phyloP scores from a whole-genome alignment of 2,329 filamentous ascomycete species.

The Chalaropsis thielavioides region DNA sequence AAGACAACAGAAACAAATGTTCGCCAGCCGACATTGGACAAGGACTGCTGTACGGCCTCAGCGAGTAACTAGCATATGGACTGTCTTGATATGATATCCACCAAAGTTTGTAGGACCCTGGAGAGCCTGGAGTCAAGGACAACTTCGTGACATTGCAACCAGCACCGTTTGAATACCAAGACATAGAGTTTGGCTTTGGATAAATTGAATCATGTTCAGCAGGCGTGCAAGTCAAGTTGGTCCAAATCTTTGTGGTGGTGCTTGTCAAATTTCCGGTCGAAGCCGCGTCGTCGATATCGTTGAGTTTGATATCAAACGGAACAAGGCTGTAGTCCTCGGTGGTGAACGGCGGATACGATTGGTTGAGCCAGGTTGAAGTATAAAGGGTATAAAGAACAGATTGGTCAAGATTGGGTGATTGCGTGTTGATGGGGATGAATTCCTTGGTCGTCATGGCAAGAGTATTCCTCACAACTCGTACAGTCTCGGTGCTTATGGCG shows the following conservation, averaged over 20 bases:
- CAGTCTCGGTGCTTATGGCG: slow-evolving; percentile 32
- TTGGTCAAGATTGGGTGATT: slow-evolving; percentile 22
- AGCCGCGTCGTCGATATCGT: neutral
- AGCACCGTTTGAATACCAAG: slow-evolving; percentile 26
- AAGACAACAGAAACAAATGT: slow-evolving; percentile 28
- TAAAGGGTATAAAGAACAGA: slow-evolving; percentile 33
- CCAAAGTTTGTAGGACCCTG: slow-evolving; percentile 23
- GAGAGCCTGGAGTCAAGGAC: slow-evolving; percentile 7
- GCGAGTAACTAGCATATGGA: slow-evolving; percentile 23
- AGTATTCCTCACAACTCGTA: slow-evolving; percentile 20
- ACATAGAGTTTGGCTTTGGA: neutral
- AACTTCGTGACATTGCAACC: slow-evolving; percentile 25
- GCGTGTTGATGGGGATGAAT: slow-evolving; percentile 20
- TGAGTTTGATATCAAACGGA: slow-evolving; percentile 27
- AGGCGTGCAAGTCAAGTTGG: slow-evolving; percentile 28
- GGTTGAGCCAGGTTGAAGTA: slow-evolving; percentile 32
- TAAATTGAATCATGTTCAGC: slow-evolving; percentile 19
- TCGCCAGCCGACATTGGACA: slow-evolving; percentile 24
- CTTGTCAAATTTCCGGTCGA: slow-evolving; percentile 22
- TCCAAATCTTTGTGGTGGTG: slow-evolving; percentile 24
- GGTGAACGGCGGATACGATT: slow-evolving; percentile 31
- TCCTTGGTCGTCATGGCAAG: slow-evolving; percentile 14
- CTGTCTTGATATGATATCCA: slow-evolving; percentile 32
- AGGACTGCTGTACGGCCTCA: slow-evolving; percentile 20
- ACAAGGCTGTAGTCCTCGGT: slow-evolving; percentile 29